phyloP scores from a whole-genome alignment of 768 basidiomycete species.

The Boletus patriciae region DNA sequence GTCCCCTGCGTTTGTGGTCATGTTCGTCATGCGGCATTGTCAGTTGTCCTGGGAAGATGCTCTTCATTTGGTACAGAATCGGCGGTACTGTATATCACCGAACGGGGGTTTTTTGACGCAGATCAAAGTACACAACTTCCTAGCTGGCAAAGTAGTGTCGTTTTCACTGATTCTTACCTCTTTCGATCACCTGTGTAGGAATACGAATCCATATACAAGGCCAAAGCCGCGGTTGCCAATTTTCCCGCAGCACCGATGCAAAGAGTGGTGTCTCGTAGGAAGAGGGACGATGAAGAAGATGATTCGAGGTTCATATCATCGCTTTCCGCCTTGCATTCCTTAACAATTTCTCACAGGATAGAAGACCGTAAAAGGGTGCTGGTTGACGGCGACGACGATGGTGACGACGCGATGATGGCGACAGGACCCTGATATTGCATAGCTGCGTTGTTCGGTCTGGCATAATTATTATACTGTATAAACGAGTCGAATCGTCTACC shows the following conservation, averaged over 20 bases:
- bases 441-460: background rate
- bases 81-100: conserved; percentile 91
- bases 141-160: background rate
- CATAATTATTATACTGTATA: conserved; percentile 30
- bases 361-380: conserved; percentile 47
- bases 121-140: conserved; percentile 62
- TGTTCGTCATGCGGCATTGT: conserved; percentile 90
- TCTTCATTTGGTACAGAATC: conserved; percentile 82
- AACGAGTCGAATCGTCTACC: conserved; percentile 15
- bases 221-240: conserved; percentile 63
- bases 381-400: conserved; percentile 32
- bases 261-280: conserved; percentile 54
- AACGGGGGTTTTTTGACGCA: conserved; percentile 91
- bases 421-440: conserved; percentile 23
- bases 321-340: background rate
- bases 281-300: conserved; percentile 74
- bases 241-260: conserved; percentile 48
- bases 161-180: background rate
- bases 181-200: conserved; percentile 49
- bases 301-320: conserved; percentile 41
- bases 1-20: conserved; percentile 86
- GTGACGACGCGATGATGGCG: conserved; percentile 38
- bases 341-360: conserved; percentile 25
- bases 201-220: conserved; percentile 91
- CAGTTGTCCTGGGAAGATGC: conserved; percentile 86